These are phyloP conservation scores for Gypsophila paniculata DNA, from an alignment of 179 eudicot genomes.

Conservation along the genomic window DNA sequence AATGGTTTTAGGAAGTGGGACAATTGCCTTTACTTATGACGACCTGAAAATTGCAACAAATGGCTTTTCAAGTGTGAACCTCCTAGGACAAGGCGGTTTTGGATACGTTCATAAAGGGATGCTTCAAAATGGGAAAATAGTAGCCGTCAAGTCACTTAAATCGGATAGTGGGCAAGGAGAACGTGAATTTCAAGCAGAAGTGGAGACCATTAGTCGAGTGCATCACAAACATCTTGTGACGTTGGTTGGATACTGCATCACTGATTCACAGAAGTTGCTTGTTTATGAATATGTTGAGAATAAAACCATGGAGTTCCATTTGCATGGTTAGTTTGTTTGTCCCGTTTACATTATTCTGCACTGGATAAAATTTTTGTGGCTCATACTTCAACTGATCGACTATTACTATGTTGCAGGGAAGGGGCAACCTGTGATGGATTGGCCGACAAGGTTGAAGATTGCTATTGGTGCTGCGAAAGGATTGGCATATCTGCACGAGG, in stretches of 20 bases:
- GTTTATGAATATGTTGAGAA: constrained; percentile 92
- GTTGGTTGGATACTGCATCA: constrained; percentile 80
- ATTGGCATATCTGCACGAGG: constrained; percentile 92
- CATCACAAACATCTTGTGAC: constrained; percentile 98
- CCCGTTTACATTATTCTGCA: background rate
- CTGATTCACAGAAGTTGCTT: constrained; percentile 61
- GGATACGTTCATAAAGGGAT: constrained; percentile 87
- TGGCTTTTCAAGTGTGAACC: constrained; percentile 73
- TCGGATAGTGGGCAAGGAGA: constrained; percentile 91
- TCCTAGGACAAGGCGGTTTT: constrained; percentile 95
- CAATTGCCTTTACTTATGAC: constrained; percentile 66
- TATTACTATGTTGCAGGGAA: constrained; percentile 45
- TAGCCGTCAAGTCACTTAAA: constrained; percentile 85
- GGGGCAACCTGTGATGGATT: constrained; percentile 66
- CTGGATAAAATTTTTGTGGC: background rate
- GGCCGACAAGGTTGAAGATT: constrained; percentile 66
- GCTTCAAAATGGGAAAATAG: constrained; percentile 82
- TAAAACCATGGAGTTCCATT: constrained; percentile 81
- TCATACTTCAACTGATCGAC: constrained; percentile 5
- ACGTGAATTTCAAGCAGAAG: constrained; percentile 91
- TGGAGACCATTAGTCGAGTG: constrained; percentile 89
- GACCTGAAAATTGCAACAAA: constrained; percentile 79
- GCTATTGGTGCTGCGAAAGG: constrained; percentile 96
- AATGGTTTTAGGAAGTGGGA: constrained; percentile 50
- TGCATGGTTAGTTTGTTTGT: constrained; percentile 62